Percentiles rank a stretch among this genome's conserved stretches.
Evolutionary conservation across 305 asterid genomes (phyloP).

Genomic region (Rubia tinctorum): DNA sequence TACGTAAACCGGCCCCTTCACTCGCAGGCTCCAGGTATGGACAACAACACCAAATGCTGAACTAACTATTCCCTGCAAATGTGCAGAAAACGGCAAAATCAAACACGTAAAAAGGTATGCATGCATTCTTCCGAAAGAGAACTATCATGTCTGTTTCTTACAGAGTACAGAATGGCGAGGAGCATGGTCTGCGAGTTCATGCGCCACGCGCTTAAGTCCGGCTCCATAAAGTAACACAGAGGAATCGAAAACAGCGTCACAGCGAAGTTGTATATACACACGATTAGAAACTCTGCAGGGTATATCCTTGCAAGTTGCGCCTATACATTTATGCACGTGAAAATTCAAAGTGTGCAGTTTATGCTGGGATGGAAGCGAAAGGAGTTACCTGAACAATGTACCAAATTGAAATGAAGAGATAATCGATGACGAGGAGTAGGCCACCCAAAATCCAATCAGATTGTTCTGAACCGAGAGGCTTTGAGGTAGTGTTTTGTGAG

Average conservation of each 20-base stretch:
- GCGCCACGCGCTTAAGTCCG: constrained; percentile 51
- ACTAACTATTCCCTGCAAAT: constrained; percentile 17
- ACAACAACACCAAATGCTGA: constrained; percentile 24
- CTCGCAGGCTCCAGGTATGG: constrained; percentile 32
- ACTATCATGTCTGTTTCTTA: constrained; percentile 24
- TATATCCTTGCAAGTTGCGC: constrained; percentile 63
- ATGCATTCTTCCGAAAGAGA: neutral
- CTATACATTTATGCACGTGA: constrained; percentile 19
- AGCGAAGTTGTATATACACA: constrained; percentile 58
- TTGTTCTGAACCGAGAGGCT: constrained; percentile 41
- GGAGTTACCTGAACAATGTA: constrained; percentile 61
- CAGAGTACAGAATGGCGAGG: constrained; percentile 58
- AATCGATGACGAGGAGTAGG: constrained; percentile 53
- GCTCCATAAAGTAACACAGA: constrained; percentile 47
- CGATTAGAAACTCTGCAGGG: constrained; percentile 62
- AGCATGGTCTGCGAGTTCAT: constrained; percentile 43
- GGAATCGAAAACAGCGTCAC: constrained; percentile 58
- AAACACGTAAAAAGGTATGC: neutral
- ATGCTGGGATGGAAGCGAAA: no score
- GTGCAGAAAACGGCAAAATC: no score
- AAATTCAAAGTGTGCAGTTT: no score
- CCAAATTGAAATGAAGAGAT: constrained; percentile 67
- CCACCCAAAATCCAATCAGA: constrained; percentile 75
- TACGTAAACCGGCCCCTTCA: constrained; percentile 37
- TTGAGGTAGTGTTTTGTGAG: constrained; percentile 16